Base-by-base conservation (phyloP, 1,284 basidiomycete species). In the Ceratobasidium sp. region DNA sequence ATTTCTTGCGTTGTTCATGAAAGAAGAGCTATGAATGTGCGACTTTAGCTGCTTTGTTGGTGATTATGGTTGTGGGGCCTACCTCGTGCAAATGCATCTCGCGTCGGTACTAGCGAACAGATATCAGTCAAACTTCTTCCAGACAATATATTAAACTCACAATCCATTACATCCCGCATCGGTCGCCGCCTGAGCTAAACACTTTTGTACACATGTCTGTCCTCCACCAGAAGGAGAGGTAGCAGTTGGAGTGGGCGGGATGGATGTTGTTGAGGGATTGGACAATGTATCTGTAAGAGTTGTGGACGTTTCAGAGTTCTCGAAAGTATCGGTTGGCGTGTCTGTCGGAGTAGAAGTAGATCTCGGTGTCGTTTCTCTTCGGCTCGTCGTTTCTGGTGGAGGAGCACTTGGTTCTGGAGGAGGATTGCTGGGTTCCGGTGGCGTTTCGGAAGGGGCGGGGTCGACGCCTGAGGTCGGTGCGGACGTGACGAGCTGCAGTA, bases 151-250 rank as follows among this genome's bases (percentile, higher is more conserved):
- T 2, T 43, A 57, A 28, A 21, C 60, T 46, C 45, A 64, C 61
- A 36, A 48, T 23, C 23, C 30, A 12, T 16, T 52, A 32, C 61
- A 64, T 34, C 34, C 32, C 6, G 45, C 28, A 3, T 36, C 21
- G 12, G 16, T n/a, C 14, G 61, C 61, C 3, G 61, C 61, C 32
- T 39, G 45, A 36, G 61, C 26, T 32, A 64, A 12, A 45, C 61
- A 64, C 14, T 10, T 5, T 36, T 64, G 61, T 21, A 52, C 61
- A 14, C 61, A 64, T 18, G 30, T 64, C 45, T 28, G 21, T 14
- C 61, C 65, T n/a, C 65, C 67, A n/a, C 55, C 67, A 39, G 18
- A n/a, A 3, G 67, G 67, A 46, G 53, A 41, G 23, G 55, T 3
- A 21, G 65, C 50, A 8, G 65, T 55, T 3, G 10, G 8, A 16